Percentiles rank a stretch among this genome's conserved stretches.
Conservation (phyloP, 2,329 filamentous ascomycete species). For the Aciculosporium take region DNA sequence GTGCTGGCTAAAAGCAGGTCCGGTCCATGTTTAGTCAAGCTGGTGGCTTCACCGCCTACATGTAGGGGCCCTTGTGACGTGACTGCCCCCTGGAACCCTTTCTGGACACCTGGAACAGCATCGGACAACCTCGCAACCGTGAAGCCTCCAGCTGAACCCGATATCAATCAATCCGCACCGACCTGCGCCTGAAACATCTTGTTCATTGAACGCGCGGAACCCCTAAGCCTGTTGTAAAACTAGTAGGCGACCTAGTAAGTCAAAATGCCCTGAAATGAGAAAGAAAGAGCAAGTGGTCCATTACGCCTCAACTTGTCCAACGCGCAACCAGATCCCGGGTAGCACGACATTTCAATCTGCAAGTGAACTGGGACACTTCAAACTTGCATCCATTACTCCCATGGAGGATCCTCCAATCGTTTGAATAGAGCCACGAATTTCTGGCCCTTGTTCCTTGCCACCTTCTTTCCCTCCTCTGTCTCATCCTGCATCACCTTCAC, state of each 20-base stretch:
- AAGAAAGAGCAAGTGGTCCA: too few species aligned
- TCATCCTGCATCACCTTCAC: slow-evolving; percentile 63
- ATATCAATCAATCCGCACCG: not conserved
- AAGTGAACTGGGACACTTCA: not conserved
- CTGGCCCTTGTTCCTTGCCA: slow-evolving; percentile 72
- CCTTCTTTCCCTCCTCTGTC: slow-evolving; percentile 97
- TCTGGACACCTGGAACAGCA: too few species aligned
- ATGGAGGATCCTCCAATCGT: slow-evolving; percentile 64
- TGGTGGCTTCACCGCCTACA: too few species aligned
- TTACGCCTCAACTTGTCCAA: not conserved
- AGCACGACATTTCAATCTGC: not conserved
- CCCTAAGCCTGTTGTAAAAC: too few species aligned
- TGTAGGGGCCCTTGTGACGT: too few species aligned
- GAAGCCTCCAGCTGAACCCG: not conserved
- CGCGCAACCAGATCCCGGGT: not conserved
- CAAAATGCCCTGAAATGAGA: too few species aligned
- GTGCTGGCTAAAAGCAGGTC: too few species aligned
- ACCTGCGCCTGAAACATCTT: not conserved
- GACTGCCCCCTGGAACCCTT: too few species aligned
- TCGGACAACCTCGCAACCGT: too few species aligned
- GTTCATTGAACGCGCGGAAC: not conserved
- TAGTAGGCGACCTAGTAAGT: too few species aligned
- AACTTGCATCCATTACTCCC: slow-evolving; percentile 32
- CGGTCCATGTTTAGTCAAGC: too few species aligned
- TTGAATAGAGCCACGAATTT: slow-evolving; percentile 88